Base-by-base conservation (phyloP, 192 early-diverging fungal genomes). In the Coemansia sp. region DNA sequence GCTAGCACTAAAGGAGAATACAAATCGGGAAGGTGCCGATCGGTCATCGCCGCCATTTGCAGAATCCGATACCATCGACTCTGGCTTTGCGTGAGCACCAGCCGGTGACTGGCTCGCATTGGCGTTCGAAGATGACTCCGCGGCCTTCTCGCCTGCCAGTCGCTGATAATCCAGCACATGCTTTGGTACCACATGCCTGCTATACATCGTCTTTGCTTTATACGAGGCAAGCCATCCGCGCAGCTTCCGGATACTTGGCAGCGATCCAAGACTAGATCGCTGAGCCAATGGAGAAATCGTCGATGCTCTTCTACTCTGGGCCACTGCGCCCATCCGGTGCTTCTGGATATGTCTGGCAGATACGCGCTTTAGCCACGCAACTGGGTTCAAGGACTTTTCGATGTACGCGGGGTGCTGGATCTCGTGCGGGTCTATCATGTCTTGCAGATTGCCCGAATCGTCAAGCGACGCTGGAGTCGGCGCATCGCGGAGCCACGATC, bases 331-430 rank as follows among this genome's bases (percentile, higher is more conserved):
- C 52, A 56, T 56, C 34, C 62, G 60, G 33, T 63, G 60, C 45
- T 65, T 58, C 36, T 81, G 78, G 33, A 81, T 64, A 52, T 65
- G 69, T 6, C 78, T 38, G 3, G 79, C 73, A 3, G 79, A 69
- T 1, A 73, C 53, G 2, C 79, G 70, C 51, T 65, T 69, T 49
- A 76, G 72, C 79, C 79, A 82, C 24, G 79, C 52, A 11, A 73
- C 74, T 14, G 79, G 79, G 34, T 76, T 76, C 33, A 82, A 71
- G 20, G 79, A 73, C 45, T 68, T 73, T 63, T 82, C 79, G 10
- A 73, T 51, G 5, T 76, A 57, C 56, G 70, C 60, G 5, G 63
- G 30, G 52, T 60, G 48, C 34, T 67, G 69, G 23, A 69, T 55
- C 35, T 44, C 46, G n/a, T 60, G 44, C 33, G 62, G n/a, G 16